Percentiles rank a stretch among this genome's conserved stretches.
Evolutionary conservation across 495 filamentous ascomycete species (phyloP).

Genomic region (Filosporella fistucella): DNA sequence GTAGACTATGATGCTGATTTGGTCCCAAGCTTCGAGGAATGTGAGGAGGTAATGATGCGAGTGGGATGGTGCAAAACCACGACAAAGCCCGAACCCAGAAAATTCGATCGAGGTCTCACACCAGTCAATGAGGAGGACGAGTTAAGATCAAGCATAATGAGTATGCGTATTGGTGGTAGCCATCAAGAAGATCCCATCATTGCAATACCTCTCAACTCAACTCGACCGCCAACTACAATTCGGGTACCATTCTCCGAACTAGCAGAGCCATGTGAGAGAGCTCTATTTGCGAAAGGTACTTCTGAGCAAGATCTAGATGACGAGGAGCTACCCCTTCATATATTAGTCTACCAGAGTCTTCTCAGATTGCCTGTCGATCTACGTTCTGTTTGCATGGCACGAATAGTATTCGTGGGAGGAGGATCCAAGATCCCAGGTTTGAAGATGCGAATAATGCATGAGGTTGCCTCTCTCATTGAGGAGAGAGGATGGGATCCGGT

Average conservation of each 20-base stretch:
- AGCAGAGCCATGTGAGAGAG: constrained; percentile 67
- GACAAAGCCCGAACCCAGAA: constrained; percentile 19
- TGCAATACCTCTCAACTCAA: constrained; percentile 44
- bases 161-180: constrained; percentile 19
- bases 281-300: constrained; percentile 60
- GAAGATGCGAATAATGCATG: constrained; percentile 71
- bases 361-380: constrained; percentile 75
- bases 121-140: constrained; percentile 46
- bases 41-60: constrained; percentile 68
- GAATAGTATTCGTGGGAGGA: constrained; percentile 84
- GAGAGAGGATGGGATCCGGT: constrained; percentile 74
- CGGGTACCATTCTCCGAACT: constrained; percentile 63
- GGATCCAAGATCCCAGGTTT: constrained; percentile 76
- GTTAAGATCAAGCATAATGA: constrained; percentile 29
- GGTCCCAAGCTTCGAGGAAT: constrained; percentile 64
- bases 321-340: constrained; percentile 71
- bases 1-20: constrained; percentile 14
- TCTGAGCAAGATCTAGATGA: constrained; percentile 65
- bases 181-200: constrained; percentile 18
- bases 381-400: constrained; percentile 79
- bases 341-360: constrained; percentile 72
- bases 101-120: constrained; percentile 26
- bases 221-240: constrained; percentile 41
- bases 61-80: constrained; percentile 68
- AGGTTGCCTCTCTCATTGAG: constrained; percentile 60